These are phyloP conservation scores for Saitozyma sp. DNA, from an alignment of 768 basidiomycete genomes.

Conservation along the genomic window DNA sequence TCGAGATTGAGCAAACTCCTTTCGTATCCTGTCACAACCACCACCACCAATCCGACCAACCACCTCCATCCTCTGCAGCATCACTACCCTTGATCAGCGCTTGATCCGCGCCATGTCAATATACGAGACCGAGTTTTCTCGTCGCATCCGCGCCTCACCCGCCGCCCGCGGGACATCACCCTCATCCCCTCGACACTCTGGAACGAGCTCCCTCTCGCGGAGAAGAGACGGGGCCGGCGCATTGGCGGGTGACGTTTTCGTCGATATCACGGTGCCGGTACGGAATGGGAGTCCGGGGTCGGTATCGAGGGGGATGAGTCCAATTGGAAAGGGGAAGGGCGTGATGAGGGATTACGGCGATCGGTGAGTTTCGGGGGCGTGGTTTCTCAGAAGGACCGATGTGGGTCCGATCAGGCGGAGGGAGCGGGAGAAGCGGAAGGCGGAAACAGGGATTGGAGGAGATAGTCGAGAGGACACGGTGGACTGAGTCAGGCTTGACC, in stretches of 20 bases:
- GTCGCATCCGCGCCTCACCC: constrained; percentile 1
- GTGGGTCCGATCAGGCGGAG: neutral
- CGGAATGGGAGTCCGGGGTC: constrained; percentile 11
- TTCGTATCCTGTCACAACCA: too few relatives aligned
- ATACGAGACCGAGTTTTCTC: constrained; percentile 6
- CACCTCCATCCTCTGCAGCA: too few relatives aligned
- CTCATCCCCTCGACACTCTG: neutral
- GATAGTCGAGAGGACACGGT: too few relatives aligned
- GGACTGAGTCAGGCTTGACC: too few relatives aligned
- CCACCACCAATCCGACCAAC: too few relatives aligned
- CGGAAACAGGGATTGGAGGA: neutral
- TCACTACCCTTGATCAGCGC: too few relatives aligned
- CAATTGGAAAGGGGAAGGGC: constrained; percentile 41
- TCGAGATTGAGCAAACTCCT: too few relatives aligned
- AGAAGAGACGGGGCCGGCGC: too few relatives aligned
- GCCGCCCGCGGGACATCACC: neutral
- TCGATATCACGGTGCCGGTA: constrained; percentile 30
- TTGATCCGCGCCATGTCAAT: constrained; percentile 4
- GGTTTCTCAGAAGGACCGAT: too few relatives aligned
- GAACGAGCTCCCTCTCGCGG: neutral
- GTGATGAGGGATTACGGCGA: constrained; percentile 51
- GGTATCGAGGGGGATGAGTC: constrained; percentile 15
- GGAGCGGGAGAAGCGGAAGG: neutral
- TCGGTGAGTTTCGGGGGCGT: constrained; percentile 36
- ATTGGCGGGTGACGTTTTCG: constrained; percentile 29